Evolutionary conservation across 805 yeast species (phyloP).

Genomic region (Candida ponderosae): DNA sequence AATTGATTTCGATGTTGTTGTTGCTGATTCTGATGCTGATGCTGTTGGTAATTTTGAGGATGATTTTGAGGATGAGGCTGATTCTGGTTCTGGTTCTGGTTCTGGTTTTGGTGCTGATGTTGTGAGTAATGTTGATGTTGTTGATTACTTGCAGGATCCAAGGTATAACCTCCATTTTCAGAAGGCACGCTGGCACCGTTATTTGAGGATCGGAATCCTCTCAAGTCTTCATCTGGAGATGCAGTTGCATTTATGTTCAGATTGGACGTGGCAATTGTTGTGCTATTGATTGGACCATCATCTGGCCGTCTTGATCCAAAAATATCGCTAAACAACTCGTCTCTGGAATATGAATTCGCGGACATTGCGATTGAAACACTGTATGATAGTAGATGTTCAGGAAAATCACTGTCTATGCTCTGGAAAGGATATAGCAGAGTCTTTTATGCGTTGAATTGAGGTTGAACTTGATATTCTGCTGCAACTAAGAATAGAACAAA

Average conservation of each 20-base stretch:
- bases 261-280: background rate
- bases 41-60: too few relatives aligned
- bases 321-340: conserved; percentile 22
- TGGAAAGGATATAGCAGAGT: too few relatives aligned
- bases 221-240: background rate
- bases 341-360: conserved; percentile 12
- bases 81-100: background rate
- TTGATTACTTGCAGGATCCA: background rate
- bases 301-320: conserved; percentile 21
- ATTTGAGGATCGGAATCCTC: background rate
- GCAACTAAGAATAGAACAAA: too few relatives aligned
- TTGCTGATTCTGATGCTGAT: conserved; percentile 1
- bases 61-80: too few relatives aligned
- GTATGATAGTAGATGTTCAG: too few relatives aligned
- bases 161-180: background rate
- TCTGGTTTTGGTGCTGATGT: conserved; percentile 1
- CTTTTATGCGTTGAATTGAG: too few relatives aligned
- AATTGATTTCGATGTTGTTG: conserved; percentile 1
- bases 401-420: too few relatives aligned
- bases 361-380: too few relatives aligned
- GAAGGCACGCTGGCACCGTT: too few relatives aligned
- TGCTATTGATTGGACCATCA: background rate
- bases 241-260: background rate
- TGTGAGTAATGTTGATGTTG: background rate
- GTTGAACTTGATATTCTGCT: too few relatives aligned